These are phyloP conservation scores for Fallopia convolvulus DNA, from an alignment of 148 eudicot genomes.

Conservation along the genomic window DNA sequence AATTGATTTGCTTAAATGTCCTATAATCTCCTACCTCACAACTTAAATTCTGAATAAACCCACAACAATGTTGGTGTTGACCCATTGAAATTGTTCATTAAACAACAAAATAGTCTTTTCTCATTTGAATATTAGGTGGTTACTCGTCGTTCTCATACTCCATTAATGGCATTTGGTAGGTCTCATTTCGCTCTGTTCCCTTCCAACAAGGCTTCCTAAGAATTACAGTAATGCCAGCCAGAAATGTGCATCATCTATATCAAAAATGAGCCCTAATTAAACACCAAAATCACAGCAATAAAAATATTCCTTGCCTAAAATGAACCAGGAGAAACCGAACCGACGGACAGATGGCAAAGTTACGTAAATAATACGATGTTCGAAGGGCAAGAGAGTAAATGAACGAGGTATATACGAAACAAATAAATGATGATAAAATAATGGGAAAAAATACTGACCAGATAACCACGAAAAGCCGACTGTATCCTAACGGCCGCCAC, in stretches of 20 bases:
- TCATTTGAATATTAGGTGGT: not conserved
- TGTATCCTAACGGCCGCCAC: constrained; percentile 77
- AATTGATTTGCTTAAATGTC: not conserved
- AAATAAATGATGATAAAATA: not conserved
- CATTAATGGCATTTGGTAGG: not conserved
- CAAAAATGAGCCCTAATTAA: no score
- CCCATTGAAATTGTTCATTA: not conserved
- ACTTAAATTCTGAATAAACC: not conserved
- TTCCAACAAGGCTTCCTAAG: not conserved
- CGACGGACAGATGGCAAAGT: not conserved
- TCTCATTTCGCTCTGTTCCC: not conserved
- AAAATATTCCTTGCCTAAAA: not conserved
- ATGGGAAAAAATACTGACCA: constrained; percentile 51
- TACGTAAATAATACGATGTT: not conserved
- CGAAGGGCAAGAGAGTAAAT: not conserved
- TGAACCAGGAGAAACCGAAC: not conserved
- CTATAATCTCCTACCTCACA: not conserved
- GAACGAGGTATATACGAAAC: not conserved
- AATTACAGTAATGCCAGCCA: not conserved
- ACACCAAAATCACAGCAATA: not conserved
- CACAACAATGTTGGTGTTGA: not conserved
- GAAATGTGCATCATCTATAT: no score
- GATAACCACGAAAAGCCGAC: constrained; percentile 85
- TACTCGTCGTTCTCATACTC: not conserved
- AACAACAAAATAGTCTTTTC: not conserved